Conservation (phyloP, 139 green algal species). For the Haematococcus lacustris region DNA sequence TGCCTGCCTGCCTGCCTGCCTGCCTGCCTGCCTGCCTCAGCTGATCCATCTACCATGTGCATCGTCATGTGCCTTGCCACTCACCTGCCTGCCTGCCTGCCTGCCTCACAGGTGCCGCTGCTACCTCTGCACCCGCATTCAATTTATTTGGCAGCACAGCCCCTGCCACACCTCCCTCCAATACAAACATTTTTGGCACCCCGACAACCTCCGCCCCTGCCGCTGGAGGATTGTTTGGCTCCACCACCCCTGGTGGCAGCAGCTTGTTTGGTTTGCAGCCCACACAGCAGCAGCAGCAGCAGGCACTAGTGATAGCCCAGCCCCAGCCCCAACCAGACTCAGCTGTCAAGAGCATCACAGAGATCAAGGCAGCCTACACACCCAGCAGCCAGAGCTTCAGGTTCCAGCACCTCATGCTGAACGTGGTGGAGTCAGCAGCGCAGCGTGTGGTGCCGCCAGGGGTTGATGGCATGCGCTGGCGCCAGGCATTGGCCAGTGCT, state of each 20-base stretch:
- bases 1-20: background rate
- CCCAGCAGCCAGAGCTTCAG: conserved; percentile 30
- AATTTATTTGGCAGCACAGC: conserved; percentile 3
- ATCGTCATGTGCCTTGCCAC: background rate
- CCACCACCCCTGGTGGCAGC: background rate
- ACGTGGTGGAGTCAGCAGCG: conserved; percentile 55
- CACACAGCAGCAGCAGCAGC: background rate
- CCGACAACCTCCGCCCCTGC: background rate
- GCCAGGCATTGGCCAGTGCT: conserved; percentile 50
- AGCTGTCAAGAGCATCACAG: background rate
- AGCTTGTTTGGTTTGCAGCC: conserved; percentile 3
- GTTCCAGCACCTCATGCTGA: conserved; percentile 66
- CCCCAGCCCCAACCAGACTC: background rate
- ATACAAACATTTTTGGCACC: conserved; percentile 2
- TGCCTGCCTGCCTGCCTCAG: no score
- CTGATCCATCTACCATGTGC: no score
- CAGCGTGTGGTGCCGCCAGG: conserved; percentile 45
- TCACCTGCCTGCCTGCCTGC: no score
- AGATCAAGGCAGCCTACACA: conserved; percentile 33
- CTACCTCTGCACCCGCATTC: background rate
- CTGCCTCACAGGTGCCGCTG: background rate
- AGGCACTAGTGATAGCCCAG: background rate
- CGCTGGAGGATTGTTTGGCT: conserved; percentile 5
- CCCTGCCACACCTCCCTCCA: background rate
- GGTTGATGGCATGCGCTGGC: conserved; percentile 65